Conservation (phyloP, 2,329 filamentous ascomycete species). For the Ceratocystis variospora region DNA sequence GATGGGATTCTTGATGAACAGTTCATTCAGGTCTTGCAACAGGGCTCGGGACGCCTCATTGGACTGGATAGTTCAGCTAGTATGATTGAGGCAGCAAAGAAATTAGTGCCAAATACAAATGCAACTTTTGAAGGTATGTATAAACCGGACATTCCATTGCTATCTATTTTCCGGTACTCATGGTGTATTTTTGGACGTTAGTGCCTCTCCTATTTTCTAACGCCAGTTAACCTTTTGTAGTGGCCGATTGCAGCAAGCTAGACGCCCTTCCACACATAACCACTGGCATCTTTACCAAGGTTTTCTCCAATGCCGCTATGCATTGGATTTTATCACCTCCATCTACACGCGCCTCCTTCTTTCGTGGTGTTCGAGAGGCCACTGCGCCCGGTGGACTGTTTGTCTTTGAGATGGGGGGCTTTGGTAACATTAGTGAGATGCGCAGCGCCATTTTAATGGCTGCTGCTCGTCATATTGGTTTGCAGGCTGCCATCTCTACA, state of each 20-base stretch:
- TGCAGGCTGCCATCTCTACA: constrained; percentile 34
- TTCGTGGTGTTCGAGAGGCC: constrained; percentile 36
- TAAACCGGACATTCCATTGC: neutral
- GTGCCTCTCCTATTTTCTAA: neutral
- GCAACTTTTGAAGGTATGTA: constrained; percentile 33
- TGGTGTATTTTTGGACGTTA: neutral
- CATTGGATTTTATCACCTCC: constrained; percentile 48
- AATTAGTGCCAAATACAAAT: constrained; percentile 28
- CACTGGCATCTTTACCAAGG: constrained; percentile 34
- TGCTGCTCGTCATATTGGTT: constrained; percentile 37
- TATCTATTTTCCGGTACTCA: too few species aligned
- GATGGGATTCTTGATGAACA: constrained; percentile 46
- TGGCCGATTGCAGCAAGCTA: constrained; percentile 11
- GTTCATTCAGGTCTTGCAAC: constrained; percentile 34
- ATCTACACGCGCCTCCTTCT: constrained; percentile 36
- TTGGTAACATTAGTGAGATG: constrained; percentile 54
- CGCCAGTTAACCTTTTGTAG: neutral
- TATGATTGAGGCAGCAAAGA: constrained; percentile 43
- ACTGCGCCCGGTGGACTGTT: constrained; percentile 45
- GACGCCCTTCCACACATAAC: constrained; percentile 2
- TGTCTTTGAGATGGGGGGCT: constrained; percentile 58
- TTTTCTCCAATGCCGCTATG: constrained; percentile 53
- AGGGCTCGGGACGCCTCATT: constrained; percentile 37
- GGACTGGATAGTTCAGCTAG: constrained; percentile 45
- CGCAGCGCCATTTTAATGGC: constrained; percentile 42